These are phyloP conservation scores for Metschnikowia peoriensis DNA, from an alignment of 805 yeast genomes.

Conservation along the genomic window DNA sequence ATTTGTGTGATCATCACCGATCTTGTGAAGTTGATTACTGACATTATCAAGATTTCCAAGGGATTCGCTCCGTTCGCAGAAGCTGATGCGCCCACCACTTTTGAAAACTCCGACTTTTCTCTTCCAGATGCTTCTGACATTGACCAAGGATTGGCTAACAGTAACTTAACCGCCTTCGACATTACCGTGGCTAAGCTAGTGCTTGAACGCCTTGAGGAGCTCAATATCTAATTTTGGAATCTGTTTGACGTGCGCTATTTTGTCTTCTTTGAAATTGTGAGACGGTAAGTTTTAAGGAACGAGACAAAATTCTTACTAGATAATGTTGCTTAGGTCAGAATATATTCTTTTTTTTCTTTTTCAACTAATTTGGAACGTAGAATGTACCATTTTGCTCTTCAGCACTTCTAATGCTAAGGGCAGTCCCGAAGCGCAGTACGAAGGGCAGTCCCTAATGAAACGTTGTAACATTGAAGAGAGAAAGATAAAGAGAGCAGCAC, in stretches of 20 bases:
- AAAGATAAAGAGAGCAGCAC: no score
- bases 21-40: conserved; percentile 3
- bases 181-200: conserved; percentile 2
- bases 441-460: no score
- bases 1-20: neutral
- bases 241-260: conserved; percentile 2
- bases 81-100: conserved; percentile 1
- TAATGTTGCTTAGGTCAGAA: no score
- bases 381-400: no score
- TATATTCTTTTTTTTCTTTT: no score
- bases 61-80: conserved; percentile 10
- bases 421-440: no score
- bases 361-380: no score
- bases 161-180: neutral
- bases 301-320: no score
- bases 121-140: neutral
- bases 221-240: conserved; percentile 2
- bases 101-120: neutral
- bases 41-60: conserved; percentile 7
- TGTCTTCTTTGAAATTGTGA: conserved; percentile 4
- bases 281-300: neutral
- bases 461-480: no score
- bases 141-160: neutral
- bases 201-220: conserved; percentile 3
- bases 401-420: no score